phyloP scores from a whole-genome alignment of 106 monocot genomes.

The Dioscorea alata region DNA sequence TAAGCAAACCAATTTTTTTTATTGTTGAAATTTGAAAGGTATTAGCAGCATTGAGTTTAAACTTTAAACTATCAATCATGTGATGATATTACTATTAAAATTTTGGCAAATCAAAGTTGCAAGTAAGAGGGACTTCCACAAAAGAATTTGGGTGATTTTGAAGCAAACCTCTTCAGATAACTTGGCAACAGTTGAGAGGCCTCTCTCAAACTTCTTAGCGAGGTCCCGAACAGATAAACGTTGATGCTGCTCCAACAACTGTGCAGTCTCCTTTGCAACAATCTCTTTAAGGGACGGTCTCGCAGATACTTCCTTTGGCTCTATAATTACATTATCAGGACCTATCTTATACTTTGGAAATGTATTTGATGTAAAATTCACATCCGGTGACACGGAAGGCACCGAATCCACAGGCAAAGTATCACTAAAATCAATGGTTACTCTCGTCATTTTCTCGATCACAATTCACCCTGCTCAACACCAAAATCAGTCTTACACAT shows the following conservation, averaged over 20 bases:
- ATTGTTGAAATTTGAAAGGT: no score
- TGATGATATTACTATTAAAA: no score
- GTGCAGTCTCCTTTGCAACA: constrained; percentile 73
- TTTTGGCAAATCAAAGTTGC: no score
- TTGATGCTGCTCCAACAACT: constrained; percentile 72
- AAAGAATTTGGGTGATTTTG: no score
- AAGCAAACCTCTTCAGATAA: constrained; percentile 60
- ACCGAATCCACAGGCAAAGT: constrained; percentile 26
- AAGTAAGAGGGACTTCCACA: no score
- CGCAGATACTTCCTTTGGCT: constrained; percentile 35
- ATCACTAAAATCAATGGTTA: constrained; percentile 30
- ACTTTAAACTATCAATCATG: no score
- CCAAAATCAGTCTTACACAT: background rate
- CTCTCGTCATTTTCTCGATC: constrained; percentile 47
- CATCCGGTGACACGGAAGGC: constrained; percentile 57
- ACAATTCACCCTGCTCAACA: background rate
- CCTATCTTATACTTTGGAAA: constrained; percentile 76
- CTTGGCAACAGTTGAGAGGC: constrained; percentile 49
- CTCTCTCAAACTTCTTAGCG: constrained; percentile 82
- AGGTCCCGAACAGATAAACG: constrained; percentile 92
- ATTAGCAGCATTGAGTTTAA: no score
- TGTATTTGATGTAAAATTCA: constrained; percentile 46
- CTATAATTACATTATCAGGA: constrained; percentile 57
- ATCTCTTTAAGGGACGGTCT: constrained; percentile 65
- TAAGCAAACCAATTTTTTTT: no score